A percentile compares a stretch with the other conserved stretches of the same genome.
These are phyloP conservation scores for Leccinum uliginosum DNA, from an alignment of 768 basidiomycete species.

Conservation along the genomic window DNA sequence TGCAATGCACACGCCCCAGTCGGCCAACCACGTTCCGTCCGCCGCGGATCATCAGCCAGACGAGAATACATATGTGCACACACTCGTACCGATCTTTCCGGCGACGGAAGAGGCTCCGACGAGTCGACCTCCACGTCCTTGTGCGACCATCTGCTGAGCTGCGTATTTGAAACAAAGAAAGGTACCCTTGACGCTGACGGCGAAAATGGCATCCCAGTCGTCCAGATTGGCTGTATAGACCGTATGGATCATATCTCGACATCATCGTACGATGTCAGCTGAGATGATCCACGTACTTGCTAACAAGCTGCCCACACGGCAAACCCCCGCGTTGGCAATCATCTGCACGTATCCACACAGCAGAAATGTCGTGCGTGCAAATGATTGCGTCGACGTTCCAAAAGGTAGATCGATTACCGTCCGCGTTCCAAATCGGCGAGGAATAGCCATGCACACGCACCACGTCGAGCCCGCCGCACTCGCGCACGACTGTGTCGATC, in stretches of 20 bases:
- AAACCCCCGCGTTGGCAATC: constrained; percentile 13
- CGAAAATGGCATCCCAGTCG: constrained; percentile 26
- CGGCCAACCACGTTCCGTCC: background rate
- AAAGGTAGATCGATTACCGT: background rate
- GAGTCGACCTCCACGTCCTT: constrained; percentile 10
- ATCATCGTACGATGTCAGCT: background rate
- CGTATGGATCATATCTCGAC: background rate
- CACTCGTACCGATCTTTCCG: background rate
- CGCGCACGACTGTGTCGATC: constrained; percentile 5
- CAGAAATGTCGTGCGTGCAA: background rate
- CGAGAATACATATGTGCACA: background rate
- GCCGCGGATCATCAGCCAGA: background rate
- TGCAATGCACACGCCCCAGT: background rate
- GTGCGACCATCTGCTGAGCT: constrained; percentile 20
- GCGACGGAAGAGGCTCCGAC: constrained; percentile 6
- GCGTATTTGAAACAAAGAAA: constrained; percentile 25
- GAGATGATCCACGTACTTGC: constrained; percentile 1
- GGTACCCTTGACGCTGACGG: constrained; percentile 13
- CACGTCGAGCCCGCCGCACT: constrained; percentile 10
- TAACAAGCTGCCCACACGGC: constrained; percentile 2
- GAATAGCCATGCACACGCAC: constrained; percentile 6
- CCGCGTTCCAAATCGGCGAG: background rate
- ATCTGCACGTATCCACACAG: constrained; percentile 1
- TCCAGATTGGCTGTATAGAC: constrained; percentile 8
- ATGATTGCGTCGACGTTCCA: background rate